These are phyloP conservation scores for Rhodotorula sp. DNA, from an alignment of 1,284 basidiomycete genomes.

Conservation along the genomic window DNA sequence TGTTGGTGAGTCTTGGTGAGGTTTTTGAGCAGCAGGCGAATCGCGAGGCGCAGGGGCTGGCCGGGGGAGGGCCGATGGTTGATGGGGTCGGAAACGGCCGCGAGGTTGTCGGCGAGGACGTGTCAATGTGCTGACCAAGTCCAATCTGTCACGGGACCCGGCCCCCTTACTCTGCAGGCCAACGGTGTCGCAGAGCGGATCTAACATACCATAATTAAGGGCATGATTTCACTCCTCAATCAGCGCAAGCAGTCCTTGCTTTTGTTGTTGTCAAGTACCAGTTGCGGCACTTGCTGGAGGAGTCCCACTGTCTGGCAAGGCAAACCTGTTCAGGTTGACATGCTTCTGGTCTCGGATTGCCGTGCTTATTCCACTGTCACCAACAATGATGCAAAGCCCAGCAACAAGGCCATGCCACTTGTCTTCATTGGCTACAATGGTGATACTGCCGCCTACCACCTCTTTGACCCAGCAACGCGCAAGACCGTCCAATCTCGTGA, in stretches of 20 bases:
- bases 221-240: slow-evolving; percentile 44
- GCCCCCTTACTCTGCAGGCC: slow-evolving; percentile 50
- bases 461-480: background rate
- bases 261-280: slow-evolving; percentile 49
- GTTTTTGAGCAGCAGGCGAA: no score
- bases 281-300: slow-evolving; percentile 37
- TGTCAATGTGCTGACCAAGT: no score
- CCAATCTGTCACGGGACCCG: slow-evolving; percentile 47
- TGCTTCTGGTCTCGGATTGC: slow-evolving; percentile 49
- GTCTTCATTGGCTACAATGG: slow-evolving; percentile 12
- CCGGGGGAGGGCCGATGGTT: no score
- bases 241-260: slow-evolving; percentile 43
- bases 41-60: no score
- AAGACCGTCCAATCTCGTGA: background rate
- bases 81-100: no score
- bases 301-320: slow-evolving; percentile 47
- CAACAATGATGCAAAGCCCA: slow-evolving; percentile 2
- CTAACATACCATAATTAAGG: slow-evolving; percentile 45
- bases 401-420: background rate
- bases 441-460: slow-evolving; percentile 4
- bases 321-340: slow-evolving; percentile 45
- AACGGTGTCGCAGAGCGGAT: slow-evolving; percentile 48
- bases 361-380: slow-evolving; percentile 49
- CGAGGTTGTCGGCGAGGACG: no score
- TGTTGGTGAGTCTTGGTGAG: no score